Percentiles rank a stretch among this genome's conserved stretches.
Evolutionary conservation across 805 yeast genomes (phyloP).

Genomic region (Metschnikowia borealis): DNA sequence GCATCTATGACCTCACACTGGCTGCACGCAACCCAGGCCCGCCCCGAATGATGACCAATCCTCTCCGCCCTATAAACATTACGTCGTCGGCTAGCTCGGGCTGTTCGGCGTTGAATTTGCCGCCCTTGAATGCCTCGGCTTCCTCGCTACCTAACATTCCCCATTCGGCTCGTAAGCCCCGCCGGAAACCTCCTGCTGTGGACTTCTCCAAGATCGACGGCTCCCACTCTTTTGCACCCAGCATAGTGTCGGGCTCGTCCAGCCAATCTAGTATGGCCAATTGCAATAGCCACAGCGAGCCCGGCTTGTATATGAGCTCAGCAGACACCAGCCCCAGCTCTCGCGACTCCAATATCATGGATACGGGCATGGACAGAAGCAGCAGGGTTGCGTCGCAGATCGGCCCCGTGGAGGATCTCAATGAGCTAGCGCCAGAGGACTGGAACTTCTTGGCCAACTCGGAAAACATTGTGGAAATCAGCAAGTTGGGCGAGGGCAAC

Average conservation of each 20-base stretch:
- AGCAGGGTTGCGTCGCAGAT: background rate
- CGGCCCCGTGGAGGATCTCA: constrained; percentile 27
- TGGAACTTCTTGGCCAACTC: constrained; percentile 64
- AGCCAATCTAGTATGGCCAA: constrained; percentile 6
- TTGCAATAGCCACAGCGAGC: background rate
- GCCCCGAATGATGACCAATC: background rate
- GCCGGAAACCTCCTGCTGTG: constrained; percentile 43
- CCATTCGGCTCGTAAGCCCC: constrained; percentile 8
- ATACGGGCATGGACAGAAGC: background rate
- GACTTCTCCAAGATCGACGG: constrained; percentile 36
- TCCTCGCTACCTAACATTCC: constrained; percentile 14
- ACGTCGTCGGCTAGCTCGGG: background rate
- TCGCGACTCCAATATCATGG: constrained; percentile 7
- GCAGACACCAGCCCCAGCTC: constrained; percentile 6
- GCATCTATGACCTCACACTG: background rate
- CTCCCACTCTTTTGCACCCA: constrained; percentile 17
- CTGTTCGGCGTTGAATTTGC: background rate
- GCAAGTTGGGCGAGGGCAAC: constrained; percentile 85
- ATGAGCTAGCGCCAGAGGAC: constrained; percentile 62
- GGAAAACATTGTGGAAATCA: constrained; percentile 63
- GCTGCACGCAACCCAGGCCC: constrained; percentile 2
- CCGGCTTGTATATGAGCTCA: background rate
- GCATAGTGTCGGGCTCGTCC: constrained; percentile 2
- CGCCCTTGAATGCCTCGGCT: background rate
- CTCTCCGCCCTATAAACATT: constrained; percentile 1